Base-by-base conservation (phyloP, 2,329 filamentous ascomycete species). In the Calycina marina region DNA sequence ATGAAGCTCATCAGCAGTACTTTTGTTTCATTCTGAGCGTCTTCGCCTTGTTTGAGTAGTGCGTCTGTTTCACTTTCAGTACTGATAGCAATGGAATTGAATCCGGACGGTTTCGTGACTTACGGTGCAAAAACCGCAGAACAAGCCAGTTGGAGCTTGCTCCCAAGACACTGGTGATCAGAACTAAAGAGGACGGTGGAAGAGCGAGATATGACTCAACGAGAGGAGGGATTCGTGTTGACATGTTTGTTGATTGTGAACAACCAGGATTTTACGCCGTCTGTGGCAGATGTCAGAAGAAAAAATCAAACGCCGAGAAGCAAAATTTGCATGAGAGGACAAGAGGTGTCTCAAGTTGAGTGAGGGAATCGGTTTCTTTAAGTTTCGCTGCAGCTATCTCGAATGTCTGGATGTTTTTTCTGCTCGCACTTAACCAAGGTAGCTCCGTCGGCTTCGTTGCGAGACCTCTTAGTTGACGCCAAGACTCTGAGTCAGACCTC, bases 1-100 rank as follows among this genome's bases (percentile, higher is more conserved):
- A 93, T 59, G 56, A 90, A 93, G 58, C 81, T 92, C 36, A 90
- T 73, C 3, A 94, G 62, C 3, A 93, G 63, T 1, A 94, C 67
- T 30, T 61, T 65, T 15, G 54, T 56, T 26, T 58, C 56, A 8
- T 50, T 50, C 10, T 38, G 40, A 14, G 40, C 41, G 18, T 47
- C 46, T 3, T 43, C 49, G 46, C 57, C 48, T 17, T 50, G 37
- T 20, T 25, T 35, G 27, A 34, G 13, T 30, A 43, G 30, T 31
- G 29, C 12, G 38, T 22, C 20, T 22, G 20, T n/a, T 22, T 22
- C 8, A 9, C 8, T 9, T 22, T 22, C n/a, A 22, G 20, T 22
- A 22, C n/a, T 22, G 20, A n/a, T n/a, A n/a, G n/a, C n/a, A n/a
- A n/a, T n/a, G n/a, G n/a, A n/a, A n/a, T n/a, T 6, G n/a, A 4